These are phyloP conservation scores for Exophiala aquamarina DNA, from an alignment of 2,329 filamentous ascomycete genomes.

Conservation along the genomic window DNA sequence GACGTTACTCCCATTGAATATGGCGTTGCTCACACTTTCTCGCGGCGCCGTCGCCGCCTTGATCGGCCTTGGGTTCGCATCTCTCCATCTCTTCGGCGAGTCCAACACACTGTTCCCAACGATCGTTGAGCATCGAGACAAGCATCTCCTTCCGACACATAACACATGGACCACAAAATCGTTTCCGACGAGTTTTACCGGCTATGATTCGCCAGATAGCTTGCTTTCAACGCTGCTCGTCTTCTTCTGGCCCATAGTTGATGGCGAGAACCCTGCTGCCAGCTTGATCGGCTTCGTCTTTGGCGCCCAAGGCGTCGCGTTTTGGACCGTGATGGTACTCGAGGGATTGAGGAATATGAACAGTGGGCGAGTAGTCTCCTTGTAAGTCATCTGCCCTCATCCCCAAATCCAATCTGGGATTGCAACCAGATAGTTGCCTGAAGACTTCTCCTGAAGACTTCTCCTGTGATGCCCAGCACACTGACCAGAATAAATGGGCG, in stretches of 20 bases:
- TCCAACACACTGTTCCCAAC: slow-evolving; percentile 7
- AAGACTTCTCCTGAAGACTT: no score
- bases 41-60: background rate
- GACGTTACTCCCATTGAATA: no score
- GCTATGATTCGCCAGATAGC: slow-evolving; percentile 34
- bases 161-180: background rate
- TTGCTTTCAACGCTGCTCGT: slow-evolving; percentile 34
- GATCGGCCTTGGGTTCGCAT: slow-evolving; percentile 9
- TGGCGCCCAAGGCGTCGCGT: slow-evolving; percentile 38
- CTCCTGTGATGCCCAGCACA: no score
- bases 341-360: slow-evolving; percentile 47
- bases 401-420: background rate
- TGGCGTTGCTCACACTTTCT: slow-evolving; percentile 5
- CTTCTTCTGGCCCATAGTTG: slow-evolving; percentile 40
- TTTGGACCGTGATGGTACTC: slow-evolving; percentile 41
- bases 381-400: slow-evolving; percentile 36
- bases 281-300: slow-evolving; percentile 38
- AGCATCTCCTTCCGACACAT: slow-evolving; percentile 5
- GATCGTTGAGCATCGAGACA: background rate
- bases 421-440: no score
- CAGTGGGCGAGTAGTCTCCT: slow-evolving; percentile 38
- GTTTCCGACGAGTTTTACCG: slow-evolving; percentile 37
- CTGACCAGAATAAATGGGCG: background rate
- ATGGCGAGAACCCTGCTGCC: slow-evolving; percentile 34
- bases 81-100: slow-evolving; percentile 10